Conservation (phyloP, 257 asterid species). For the Solanum sparsipilum region DNA sequence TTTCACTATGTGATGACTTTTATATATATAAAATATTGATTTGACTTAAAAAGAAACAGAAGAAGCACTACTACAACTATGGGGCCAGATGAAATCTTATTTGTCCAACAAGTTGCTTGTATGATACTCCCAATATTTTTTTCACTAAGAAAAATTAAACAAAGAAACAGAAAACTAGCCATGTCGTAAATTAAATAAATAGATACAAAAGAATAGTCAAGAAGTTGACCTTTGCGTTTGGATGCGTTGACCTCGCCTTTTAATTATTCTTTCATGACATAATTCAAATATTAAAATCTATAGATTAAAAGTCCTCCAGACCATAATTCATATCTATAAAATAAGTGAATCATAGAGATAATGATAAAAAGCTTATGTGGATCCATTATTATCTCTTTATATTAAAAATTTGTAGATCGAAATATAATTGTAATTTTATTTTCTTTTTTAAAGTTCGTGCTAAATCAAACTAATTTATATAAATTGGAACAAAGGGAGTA, state of each 20-base stretch:
- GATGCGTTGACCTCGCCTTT: neutral
- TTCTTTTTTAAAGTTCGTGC: fast-evolving
- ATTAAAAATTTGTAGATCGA: neutral
- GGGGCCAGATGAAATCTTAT: neutral
- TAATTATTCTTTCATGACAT: neutral
- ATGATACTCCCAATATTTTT: neutral
- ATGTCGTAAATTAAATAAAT: neutral
- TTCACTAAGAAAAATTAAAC: neutral
- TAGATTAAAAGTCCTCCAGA: neutral
- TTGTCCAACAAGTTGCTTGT: neutral
- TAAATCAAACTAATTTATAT: too few relatives aligned
- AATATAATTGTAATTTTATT: neutral
- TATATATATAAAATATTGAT: neutral
- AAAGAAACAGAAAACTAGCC: neutral
- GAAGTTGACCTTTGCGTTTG: neutral
- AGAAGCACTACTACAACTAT: neutral
- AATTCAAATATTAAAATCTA: neutral
- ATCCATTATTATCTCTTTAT: neutral
- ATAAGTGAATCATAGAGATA: neutral
- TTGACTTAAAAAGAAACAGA: neutral
- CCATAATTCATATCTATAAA: neutral
- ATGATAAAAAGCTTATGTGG: neutral
- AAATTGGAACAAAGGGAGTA: too few relatives aligned
- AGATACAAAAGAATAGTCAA: neutral
- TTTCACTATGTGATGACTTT: neutral